A percentile compares a stretch with the other conserved stretches of the same genome.
These are phyloP conservation scores for Hypericum androsaemum DNA, from an alignment of 345 rosid genomes.

Conservation along the genomic window DNA sequence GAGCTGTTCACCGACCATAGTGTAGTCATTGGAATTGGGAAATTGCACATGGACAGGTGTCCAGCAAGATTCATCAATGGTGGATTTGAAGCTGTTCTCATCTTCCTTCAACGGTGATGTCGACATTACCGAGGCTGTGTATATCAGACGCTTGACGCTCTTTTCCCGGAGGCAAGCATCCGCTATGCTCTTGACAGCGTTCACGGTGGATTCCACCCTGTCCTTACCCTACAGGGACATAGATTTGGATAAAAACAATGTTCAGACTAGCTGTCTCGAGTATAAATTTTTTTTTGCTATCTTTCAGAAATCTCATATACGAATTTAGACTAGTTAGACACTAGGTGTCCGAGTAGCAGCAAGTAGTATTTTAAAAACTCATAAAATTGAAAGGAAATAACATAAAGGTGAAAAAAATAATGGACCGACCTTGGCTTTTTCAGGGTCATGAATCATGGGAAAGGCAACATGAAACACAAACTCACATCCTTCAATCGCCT, in stretches of 20 bases:
- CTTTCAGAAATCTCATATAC: background rate
- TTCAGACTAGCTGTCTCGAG: too few relatives aligned
- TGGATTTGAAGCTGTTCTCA: constrained; percentile 14
- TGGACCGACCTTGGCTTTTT: constrained; percentile 5
- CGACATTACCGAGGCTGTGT: constrained; percentile 18
- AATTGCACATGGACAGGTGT: constrained; percentile 16
- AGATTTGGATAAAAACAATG: too few relatives aligned
- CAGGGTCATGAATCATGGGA: constrained; percentile 8
- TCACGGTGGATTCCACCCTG: constrained; percentile 15
- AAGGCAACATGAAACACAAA: constrained; percentile 21
- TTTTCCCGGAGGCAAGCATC: constrained; percentile 14
- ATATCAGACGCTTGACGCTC: constrained; percentile 25
- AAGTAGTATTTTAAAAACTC: too few relatives aligned
- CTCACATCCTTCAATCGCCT: constrained; percentile 21
- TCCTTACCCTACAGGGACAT: constrained; percentile 12
- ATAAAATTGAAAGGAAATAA: too few relatives aligned
- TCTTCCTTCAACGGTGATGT: constrained; percentile 20
- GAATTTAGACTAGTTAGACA: background rate
- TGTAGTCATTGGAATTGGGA: background rate
- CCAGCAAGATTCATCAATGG: constrained; percentile 34
- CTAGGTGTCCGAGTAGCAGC: too few relatives aligned
- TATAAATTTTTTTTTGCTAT: too few relatives aligned
- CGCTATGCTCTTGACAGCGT: constrained; percentile 10
- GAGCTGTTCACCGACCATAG: constrained; percentile 1
- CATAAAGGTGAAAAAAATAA: background rate